Evolutionary conservation across 139 green algal species (phyloP).

Genomic region (Chlorella sp.): DNA sequence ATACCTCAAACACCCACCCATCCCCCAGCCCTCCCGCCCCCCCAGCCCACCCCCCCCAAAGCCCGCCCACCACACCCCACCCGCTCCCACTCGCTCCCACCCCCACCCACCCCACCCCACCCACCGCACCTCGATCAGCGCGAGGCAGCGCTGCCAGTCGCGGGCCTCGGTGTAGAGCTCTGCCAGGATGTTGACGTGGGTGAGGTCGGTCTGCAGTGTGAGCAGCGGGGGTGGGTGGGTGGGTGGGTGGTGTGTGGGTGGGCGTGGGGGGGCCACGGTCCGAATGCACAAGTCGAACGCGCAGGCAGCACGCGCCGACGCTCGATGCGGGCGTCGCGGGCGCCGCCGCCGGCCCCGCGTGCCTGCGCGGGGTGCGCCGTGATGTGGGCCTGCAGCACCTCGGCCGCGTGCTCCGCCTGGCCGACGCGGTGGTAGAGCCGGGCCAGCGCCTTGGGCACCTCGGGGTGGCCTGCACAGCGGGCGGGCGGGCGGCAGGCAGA

Average conservation of each 20-base stretch:
- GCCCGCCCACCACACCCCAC: background rate
- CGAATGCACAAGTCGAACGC: no score
- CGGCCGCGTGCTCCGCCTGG: conserved; percentile 46
- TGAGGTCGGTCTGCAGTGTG: conserved; percentile 66
- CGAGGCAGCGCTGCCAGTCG: conserved; percentile 40
- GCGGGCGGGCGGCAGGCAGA: no score
- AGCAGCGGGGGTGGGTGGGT: background rate
- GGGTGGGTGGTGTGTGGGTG: background rate
- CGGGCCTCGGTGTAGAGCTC: conserved; percentile 75
- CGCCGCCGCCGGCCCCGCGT: background rate
- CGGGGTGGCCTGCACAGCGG: conserved; percentile 45
- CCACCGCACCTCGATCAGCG: conserved; percentile 59
- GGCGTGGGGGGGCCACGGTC: background rate
- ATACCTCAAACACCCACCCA: background rate
- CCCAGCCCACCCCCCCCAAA: background rate
- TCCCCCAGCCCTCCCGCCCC: background rate
- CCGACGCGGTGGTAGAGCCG: conserved; percentile 67
- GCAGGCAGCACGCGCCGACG: no score
- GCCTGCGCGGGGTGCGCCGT: conserved; percentile 35
- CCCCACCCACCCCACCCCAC: conserved; percentile 33
- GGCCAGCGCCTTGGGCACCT: conserved; percentile 71
- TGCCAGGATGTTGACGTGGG: conserved; percentile 86
- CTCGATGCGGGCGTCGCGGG: no score
- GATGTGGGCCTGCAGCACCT: conserved; percentile 57
- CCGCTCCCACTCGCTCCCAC: background rate